Base-by-base conservation (phyloP, 495 filamentous ascomycete genomes). In the Copromyces sp. region DNA sequence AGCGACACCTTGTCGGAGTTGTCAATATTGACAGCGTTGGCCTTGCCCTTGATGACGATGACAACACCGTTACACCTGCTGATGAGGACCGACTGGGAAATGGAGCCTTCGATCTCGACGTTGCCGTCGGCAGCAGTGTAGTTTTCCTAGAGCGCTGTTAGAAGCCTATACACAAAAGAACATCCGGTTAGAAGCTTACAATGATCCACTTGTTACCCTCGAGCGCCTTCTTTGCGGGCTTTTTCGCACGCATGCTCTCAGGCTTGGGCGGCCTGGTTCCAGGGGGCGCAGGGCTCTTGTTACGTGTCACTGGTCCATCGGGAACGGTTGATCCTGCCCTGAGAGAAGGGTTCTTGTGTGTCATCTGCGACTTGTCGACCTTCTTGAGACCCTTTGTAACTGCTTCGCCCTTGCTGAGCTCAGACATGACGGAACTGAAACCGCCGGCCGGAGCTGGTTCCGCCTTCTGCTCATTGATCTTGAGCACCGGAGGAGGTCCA, bases 201-300 rank as follows among this genome's bases (percentile, higher is more conserved):
- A 99, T 87, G 70, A 91, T 86, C 96, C 96, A 99, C 82, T 98
- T 98, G 81, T 92, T 97, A 73, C 94, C 94, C 73, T 97, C 94
- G 9, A 98, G 87, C 74, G 94, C 93, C 86, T 94, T 97, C 81
- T 90, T 93, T 9, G 93, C 88, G 41, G 93, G 94, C 85, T 94
- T 97, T 85, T 97, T 97, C 16, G 90, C 87, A 32, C 94, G 93
- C 92, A 99, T 93, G 81, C 87, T 93, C 80, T 97, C 91, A 16
- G 95, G 95, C 85, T 99, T 99, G 37, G 94, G 94, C 6, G 53
- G 53, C 83, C 95, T 97, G 84, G 92, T 93, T 75, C 88, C 90
- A 9, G 94, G 94, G 4, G 93, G 93, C 4, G 91, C 92, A 1
- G 93, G 94, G 39, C 90, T 94, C 86, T 94, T 96, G 39, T 86